phyloP scores from a whole-genome alignment of 495 filamentous ascomycete species.

The Usnea hakonensis region DNA sequence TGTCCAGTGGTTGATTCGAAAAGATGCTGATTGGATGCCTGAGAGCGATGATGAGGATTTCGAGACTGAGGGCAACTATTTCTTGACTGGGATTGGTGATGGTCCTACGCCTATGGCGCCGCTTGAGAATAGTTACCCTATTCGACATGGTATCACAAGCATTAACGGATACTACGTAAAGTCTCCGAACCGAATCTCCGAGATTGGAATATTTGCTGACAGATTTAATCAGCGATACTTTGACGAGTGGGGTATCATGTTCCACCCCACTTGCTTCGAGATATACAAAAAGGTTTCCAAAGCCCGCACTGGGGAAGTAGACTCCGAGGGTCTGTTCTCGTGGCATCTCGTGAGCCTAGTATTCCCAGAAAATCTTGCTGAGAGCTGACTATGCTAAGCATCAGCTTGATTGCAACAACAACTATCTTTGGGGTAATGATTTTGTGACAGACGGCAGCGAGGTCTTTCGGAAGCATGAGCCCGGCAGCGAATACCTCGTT shows the following conservation, averaged over 20 bases:
- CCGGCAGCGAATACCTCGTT: not conserved
- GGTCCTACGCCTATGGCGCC: not conserved
- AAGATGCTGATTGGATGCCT: slow-evolving; percentile 1
- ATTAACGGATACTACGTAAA: too few relatives aligned
- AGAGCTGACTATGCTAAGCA: not conserved
- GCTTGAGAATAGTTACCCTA: not conserved
- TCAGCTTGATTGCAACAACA: not conserved
- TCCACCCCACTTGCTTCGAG: slow-evolving; percentile 5
- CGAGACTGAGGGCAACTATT: not conserved
- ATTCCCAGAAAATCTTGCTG: too few relatives aligned
- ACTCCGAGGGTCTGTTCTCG: not conserved
- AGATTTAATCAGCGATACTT: not conserved
- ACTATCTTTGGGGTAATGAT: not conserved
- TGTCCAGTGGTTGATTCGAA: not conserved
- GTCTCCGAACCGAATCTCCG: not conserved
- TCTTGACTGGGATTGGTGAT: not conserved
- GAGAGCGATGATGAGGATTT: slow-evolving; percentile 6
- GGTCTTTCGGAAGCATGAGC: not conserved
- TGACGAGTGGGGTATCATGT: not conserved
- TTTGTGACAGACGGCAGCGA: not conserved
- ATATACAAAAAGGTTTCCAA: slow-evolving; percentile 1
- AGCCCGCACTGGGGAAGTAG: not conserved
- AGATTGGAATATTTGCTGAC: not conserved
- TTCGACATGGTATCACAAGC: not conserved
- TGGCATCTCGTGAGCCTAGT: not conserved